Base-by-base conservation (phyloP, 1,284 basidiomycete species). In the Puccinia horiana region DNA sequence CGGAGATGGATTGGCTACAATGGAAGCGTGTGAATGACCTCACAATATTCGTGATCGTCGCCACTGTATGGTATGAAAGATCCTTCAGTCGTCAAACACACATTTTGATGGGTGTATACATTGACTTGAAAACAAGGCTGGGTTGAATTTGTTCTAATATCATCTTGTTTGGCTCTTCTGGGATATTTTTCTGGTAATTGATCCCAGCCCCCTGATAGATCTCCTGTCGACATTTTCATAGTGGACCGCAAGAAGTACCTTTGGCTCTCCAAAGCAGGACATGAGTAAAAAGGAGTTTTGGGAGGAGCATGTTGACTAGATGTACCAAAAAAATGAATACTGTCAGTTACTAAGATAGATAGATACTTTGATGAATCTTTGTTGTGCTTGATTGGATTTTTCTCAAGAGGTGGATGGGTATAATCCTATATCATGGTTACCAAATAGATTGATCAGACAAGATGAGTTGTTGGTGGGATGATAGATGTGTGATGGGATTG, bases 31-130 rank as follows among this genome's bases (percentile, higher is more conserved):
- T 94, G 92, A 82, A 88, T 88, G 83, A 92, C 90, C 84, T 94
- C 92, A 86, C 94, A 96, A 84, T 94, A 94, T 86, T 96, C 94
- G 84, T 93, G 93, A 87, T 96, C 93, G 86, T 96, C 94, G 14
- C 92, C 94, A 84, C 93, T 94, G 85, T 65, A 81, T 63, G n/a
- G n/a, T n/a, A n/a, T n/a, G n/a, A 58, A 37, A 29, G 35, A 16
- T 18, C 61, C 65, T 26, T 47, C 20, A 42, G n/a, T 40, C 12
- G 18, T n/a, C n/a, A n/a, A n/a, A n/a, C n/a, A n/a, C n/a, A n/a
- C n/a, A n/a, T 47, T 72, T 20, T 26, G 23, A 11, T 16, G 69
- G 11, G 49, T 76, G n/a, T 18, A 54, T 61, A 14, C 35, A 83
- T 90, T 83, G 84, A 93, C 92, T 92, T 93, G 86, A 93, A 93